Evolutionary conservation across 2,329 filamentous ascomycete species (phyloP), one percentile per base, ranked within the genome.

Genomic region (Penicillium sp.): DNA sequence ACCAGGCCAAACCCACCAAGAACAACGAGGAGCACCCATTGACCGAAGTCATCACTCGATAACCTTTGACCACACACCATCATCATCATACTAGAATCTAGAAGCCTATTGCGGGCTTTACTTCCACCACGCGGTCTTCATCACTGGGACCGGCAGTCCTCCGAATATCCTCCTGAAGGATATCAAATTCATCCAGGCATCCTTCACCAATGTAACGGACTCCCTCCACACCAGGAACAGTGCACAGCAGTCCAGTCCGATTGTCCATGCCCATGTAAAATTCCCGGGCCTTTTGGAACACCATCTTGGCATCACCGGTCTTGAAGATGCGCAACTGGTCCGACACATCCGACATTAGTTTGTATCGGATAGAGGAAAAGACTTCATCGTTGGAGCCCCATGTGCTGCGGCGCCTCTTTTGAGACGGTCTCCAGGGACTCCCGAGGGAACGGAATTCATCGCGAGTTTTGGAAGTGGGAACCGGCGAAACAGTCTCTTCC

Each of bases 221-320:
- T 6, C 48, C 50, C 1, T 48, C 22, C 3, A 54, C 2, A 14
- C 58, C 53, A 12, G 50, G 38, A 8, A 55, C 14, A 31, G 49
- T 47, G 42, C 50, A 62, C 3, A 59, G 50, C 3, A 67, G 49
- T 7, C 54, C 58, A 2, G 31, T 33, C 1, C 14, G 28, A 10
- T 62, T 51, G 2, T 63, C 52, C 2, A 49, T n/a, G 3, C 43
- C 45, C 2, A 41, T 53, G 35, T 62, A 69, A 33, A 68, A 68
- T 1, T 55, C 50, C 2, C 36, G 31, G 0, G 65, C 63, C 44
- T 64, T 68, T 4, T 56, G 47, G 30, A 68, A 69, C 3, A 69
- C 36, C 2, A 59, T 50, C 4, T 54, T 45, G 5, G 58, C 51
- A 1, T 48, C 58, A 1, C 55, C 45, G 16, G 65, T 31, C 3